Conservation (phyloP, 345 rosid genomes). For the Cardamine occulta region DNA sequence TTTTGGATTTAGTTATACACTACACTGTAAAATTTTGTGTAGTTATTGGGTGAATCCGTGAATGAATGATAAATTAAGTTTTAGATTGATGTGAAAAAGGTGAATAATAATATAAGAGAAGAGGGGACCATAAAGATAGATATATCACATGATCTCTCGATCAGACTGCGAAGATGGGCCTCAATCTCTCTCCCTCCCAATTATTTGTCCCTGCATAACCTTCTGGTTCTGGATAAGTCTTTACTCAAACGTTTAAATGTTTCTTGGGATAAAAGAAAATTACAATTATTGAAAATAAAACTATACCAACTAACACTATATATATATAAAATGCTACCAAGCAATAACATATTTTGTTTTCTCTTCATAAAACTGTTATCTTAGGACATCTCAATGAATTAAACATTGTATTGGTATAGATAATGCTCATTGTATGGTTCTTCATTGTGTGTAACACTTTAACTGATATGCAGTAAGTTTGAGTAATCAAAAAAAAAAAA, state of each 20-base stretch:
- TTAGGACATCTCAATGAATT: too few relatives aligned
- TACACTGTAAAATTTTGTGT: background rate
- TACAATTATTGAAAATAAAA: background rate
- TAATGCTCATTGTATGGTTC: too few relatives aligned
- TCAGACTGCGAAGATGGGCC: constrained; percentile 39
- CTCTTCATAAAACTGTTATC: too few relatives aligned
- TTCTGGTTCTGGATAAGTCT: constrained; percentile 29
- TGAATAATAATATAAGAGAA: constrained; percentile 21
- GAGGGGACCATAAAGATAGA: constrained; percentile 42
- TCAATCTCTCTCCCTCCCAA: constrained; percentile 36
- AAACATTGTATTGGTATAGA: too few relatives aligned
- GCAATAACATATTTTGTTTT: background rate
- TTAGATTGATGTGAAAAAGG: constrained; percentile 20
- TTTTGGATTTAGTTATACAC: background rate
- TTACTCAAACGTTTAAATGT: constrained; percentile 16
- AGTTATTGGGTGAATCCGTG: constrained; percentile 8
- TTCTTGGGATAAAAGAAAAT: background rate
- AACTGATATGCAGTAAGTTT: too few relatives aligned
- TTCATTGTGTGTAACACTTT: too few relatives aligned
- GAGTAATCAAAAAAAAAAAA: background rate
- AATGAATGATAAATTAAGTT: background rate
- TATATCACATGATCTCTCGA: constrained; percentile 36
- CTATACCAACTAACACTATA: background rate
- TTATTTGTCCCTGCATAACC: constrained; percentile 32
- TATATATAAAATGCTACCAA: background rate